A percentile compares a stretch with the other conserved stretches of the same genome.
phyloP scores from a whole-genome alignment of 495 filamentous ascomycete genomes.

The Recurvomyces mirabilis region DNA sequence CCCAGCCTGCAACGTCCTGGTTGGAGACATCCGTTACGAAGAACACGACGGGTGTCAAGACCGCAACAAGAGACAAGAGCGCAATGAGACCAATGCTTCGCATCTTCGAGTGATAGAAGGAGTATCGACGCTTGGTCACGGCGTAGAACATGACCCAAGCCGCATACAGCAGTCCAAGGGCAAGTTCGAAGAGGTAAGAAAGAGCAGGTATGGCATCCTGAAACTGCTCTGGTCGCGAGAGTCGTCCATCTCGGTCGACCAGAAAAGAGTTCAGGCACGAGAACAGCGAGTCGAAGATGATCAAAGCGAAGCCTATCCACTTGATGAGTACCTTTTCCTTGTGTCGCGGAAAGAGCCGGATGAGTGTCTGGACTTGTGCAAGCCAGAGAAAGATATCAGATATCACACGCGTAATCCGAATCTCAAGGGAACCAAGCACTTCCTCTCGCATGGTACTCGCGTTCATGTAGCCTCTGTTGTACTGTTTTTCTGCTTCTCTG shows the following conservation, averaged over 20 bases:
- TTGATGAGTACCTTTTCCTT: constrained; percentile 98
- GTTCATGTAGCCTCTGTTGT: constrained; percentile 59
- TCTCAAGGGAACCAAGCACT: constrained; percentile 70
- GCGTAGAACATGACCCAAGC: constrained; percentile 95
- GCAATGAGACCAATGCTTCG: constrained; percentile 83
- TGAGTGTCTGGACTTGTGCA: constrained; percentile 91
- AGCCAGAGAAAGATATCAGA: constrained; percentile 95
- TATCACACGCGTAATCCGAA: constrained; percentile 79
- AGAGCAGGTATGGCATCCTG: constrained; percentile 84
- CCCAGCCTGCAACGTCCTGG: constrained; percentile 83
- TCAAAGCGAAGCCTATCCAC: constrained; percentile 91
- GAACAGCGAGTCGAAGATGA: constrained; percentile 80
- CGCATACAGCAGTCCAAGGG: constrained; percentile 79
- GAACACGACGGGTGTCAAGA: constrained; percentile 87
- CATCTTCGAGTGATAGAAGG: constrained; percentile 89
- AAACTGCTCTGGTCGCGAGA: constrained; percentile 57
- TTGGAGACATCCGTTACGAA: constrained; percentile 89
- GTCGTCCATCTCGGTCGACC: no score
- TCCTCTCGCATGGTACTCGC: constrained; percentile 57
- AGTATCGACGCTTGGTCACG: constrained; percentile 80
- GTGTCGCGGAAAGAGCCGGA: constrained; percentile 88
- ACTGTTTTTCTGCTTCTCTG: constrained; percentile 66
- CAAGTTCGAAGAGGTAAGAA: constrained; percentile 85
- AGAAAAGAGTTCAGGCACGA: constrained; percentile 79
- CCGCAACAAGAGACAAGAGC: constrained; percentile 60